Conservation (phyloP, 495 filamentous ascomycete species). For the Cercophora samala region DNA sequence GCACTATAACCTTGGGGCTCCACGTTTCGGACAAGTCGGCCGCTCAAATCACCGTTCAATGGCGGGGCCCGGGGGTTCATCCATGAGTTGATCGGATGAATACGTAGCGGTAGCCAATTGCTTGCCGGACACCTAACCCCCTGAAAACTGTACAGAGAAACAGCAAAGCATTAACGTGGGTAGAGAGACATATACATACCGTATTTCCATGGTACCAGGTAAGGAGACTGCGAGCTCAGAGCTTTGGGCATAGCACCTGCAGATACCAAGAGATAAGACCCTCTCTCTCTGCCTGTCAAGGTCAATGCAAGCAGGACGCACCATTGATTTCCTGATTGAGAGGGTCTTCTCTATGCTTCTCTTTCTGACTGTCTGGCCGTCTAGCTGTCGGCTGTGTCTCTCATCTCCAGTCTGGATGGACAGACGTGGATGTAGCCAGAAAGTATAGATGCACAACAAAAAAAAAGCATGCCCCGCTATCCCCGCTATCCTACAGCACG, state of each 20-base stretch:
- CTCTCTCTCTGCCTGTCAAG: neutral
- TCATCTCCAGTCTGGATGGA: no score
- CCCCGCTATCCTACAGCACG: neutral
- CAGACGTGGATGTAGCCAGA: neutral
- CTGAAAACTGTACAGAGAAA: neutral
- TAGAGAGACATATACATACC: no score
- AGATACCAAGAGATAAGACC: slow-evolving; percentile 15
- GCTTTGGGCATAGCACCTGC: slow-evolving; percentile 1
- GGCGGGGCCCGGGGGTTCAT: slow-evolving; percentile 8
- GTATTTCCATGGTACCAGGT: neutral
- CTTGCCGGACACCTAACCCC: no score
- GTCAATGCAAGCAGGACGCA: neutral
- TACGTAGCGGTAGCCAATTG: neutral
- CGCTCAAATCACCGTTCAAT: slow-evolving; percentile 8
- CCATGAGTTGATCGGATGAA: slow-evolving; percentile 4
- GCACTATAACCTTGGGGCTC: slow-evolving; percentile 13
- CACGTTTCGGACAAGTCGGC: slow-evolving; percentile 25
- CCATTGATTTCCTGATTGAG: neutral
- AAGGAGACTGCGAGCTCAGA: neutral
- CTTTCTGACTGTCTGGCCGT: no score
- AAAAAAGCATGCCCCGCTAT: neutral
- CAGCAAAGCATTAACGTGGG: neutral
- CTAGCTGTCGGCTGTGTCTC: no score
- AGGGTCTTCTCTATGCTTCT: neutral
- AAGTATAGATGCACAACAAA: neutral